These are phyloP conservation scores for Lomentospora prolificans DNA, from an alignment of 2,329 filamentous ascomycete genomes.

Conservation along the genomic window DNA sequence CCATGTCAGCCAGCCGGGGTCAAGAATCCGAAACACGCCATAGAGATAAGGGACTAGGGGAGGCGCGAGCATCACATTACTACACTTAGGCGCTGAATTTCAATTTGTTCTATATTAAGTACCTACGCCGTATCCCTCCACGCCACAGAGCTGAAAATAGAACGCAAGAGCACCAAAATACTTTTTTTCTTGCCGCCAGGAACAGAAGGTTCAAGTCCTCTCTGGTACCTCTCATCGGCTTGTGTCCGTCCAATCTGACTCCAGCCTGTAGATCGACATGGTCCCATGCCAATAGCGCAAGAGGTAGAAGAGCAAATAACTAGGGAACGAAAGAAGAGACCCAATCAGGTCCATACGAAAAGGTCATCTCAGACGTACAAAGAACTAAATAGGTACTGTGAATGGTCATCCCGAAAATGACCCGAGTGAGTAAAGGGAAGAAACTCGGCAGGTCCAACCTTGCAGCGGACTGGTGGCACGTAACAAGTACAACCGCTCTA, in stretches of 20 bases:
- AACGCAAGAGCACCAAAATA: neutral
- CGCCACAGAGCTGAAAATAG: neutral
- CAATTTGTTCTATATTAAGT: slow-evolving; percentile 8
- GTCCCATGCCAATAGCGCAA: neutral
- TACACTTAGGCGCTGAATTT: slow-evolving; percentile 1
- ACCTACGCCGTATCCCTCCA: slow-evolving; percentile 3
- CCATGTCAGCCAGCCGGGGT: no score
- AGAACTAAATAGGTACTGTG: neutral
- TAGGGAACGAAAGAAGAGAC: neutral
- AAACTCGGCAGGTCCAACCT: neutral
- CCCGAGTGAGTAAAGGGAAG: neutral
- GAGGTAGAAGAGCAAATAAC: neutral
- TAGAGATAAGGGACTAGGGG: neutral
- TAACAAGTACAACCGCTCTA: slow-evolving; percentile 15
- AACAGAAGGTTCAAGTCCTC: neutral
- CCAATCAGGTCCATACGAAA: neutral
- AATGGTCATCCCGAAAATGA: neutral
- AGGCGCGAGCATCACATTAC: no score
- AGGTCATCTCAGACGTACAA: slow-evolving; percentile 1
- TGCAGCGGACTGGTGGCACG: neutral
- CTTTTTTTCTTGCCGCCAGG: neutral
- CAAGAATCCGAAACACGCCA: neutral
- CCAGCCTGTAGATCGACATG: neutral
- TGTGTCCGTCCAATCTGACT: neutral
- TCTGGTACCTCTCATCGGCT: neutral